These are phyloP conservation scores for Solanum peruvianum DNA, from an alignment of 257 asterid genomes.

Conservation along the genomic window DNA sequence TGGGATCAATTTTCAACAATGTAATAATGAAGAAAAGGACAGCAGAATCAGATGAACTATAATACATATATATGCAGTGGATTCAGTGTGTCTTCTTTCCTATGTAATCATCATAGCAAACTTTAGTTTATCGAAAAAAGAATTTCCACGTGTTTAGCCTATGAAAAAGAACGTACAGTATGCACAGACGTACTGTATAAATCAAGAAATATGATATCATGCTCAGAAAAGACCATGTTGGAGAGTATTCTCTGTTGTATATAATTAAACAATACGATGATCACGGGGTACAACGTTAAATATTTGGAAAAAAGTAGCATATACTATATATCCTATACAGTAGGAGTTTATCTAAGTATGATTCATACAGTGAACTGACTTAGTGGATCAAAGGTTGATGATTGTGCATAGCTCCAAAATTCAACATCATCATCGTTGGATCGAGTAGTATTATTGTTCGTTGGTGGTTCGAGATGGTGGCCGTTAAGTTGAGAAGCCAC, in stretches of 20 bases:
- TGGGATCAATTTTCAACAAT: background rate
- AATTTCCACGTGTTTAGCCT: background rate
- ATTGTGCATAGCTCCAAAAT: slow-evolving; percentile 48
- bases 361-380: slow-evolving; percentile 52
- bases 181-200: background rate
- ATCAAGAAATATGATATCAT: background rate
- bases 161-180: background rate
- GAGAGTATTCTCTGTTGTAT: background rate
- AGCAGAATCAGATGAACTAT: background rate
- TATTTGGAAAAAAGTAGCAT: background rate
- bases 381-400: slow-evolving; percentile 50
- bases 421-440: slow-evolving; percentile 27
- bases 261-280: background rate
- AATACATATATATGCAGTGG: background rate
- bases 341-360: background rate
- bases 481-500: slow-evolving; percentile 89
- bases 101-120: background rate
- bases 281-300: background rate
- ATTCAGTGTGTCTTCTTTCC: background rate
- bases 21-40: background rate
- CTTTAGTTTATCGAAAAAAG: background rate
- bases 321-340: background rate
- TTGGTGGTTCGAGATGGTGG: slow-evolving; percentile 13
- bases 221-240: no score
- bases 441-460: background rate